Conservation (phyloP, 148 eudicot species). For the Linanthus parryae region DNA sequence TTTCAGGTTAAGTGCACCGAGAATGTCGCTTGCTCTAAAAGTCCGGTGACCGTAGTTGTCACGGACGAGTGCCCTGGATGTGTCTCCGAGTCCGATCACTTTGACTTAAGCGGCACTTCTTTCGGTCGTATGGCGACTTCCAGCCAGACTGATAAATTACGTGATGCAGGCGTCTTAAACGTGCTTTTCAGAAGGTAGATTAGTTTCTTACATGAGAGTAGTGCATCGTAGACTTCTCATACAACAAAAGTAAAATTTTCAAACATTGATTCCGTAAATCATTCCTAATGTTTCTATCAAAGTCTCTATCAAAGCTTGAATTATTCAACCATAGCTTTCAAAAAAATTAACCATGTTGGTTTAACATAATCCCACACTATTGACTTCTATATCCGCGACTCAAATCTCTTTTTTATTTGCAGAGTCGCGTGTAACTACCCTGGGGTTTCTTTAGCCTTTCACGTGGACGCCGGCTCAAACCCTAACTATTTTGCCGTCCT, state of each 20-base stretch:
- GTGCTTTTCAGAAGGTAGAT: conserved; percentile 43
- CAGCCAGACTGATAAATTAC: conserved; percentile 37
- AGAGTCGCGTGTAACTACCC: conserved; percentile 27
- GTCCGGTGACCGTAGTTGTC: conserved; percentile 49
- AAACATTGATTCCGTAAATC: too few species aligned
- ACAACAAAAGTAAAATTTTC: too few species aligned
- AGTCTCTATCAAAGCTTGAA: too few species aligned
- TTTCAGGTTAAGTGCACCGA: conserved; percentile 55
- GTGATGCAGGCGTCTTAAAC: conserved; percentile 45
- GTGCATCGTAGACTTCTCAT: too few species aligned
- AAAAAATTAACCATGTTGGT: too few species aligned
- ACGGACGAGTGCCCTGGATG: conserved; percentile 77
- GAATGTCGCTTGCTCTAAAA: conserved; percentile 58
- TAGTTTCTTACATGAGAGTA: too few species aligned
- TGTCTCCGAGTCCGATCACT: conserved; percentile 28
- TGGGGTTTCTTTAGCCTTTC: conserved; percentile 11
- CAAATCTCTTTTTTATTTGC: too few species aligned
- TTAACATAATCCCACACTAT: too few species aligned
- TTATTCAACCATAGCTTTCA: too few species aligned
- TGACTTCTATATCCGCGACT: too few species aligned
- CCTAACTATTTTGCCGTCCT: conserved; percentile 20
- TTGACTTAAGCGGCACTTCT: conserved; percentile 76
- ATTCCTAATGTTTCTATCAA: too few species aligned
- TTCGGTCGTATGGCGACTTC: conserved; percentile 70
- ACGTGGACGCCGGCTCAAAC: conserved; percentile 16